Base-by-base conservation (phyloP, 192 early-diverging fungal genomes). In the Backusella mclennaniae region DNA sequence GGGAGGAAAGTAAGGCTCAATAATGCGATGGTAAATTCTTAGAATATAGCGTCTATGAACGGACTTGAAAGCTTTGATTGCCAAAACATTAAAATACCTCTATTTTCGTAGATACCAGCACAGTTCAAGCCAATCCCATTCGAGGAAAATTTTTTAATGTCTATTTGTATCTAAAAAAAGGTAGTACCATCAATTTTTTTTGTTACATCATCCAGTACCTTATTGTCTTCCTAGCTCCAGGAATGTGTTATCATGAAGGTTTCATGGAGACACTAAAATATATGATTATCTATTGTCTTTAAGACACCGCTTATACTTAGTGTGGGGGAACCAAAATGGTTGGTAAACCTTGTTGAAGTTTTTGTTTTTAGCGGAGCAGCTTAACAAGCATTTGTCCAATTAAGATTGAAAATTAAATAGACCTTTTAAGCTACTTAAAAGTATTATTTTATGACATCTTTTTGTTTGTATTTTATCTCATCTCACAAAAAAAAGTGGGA, bases 21-120 rank as follows among this genome's bases (percentile, higher is more conserved):
- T 63, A 63, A 29, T 63, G 9, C 26, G 56, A 63, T 63, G 26
- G 26, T 63, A 29, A 11, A 23, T 63, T 29, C 56, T 9, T 12
- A 63, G 56, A 63, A 63, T 63, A 63, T 63, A 63, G 56, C 26
- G 23, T 63, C 56, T 63, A 63, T 63, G 23, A 63, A 63, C 56
- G 56, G 56, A 63, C 56, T 63, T 63, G 23, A 63, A 63, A 63
- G 56, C 9, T 63, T 63, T 63, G 56, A 63, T 63, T 63, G 26
- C 26, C 3, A 63, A 63, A 49, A 49, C 26, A 63, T 63, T 29
- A 63, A 63, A 63, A 63, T 63, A 63, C 56, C 56, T 63, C 56
- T 63, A 63, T 63, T 63, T 63, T 63, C 26, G 26, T 63, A 29
- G 23, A 63, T 63, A 63, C 26, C 56, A 23, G 33, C 56, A 29